Base-by-base conservation (phyloP, 2,329 filamentous ascomycete genomes). In the Rugonectria rugulosa region DNA sequence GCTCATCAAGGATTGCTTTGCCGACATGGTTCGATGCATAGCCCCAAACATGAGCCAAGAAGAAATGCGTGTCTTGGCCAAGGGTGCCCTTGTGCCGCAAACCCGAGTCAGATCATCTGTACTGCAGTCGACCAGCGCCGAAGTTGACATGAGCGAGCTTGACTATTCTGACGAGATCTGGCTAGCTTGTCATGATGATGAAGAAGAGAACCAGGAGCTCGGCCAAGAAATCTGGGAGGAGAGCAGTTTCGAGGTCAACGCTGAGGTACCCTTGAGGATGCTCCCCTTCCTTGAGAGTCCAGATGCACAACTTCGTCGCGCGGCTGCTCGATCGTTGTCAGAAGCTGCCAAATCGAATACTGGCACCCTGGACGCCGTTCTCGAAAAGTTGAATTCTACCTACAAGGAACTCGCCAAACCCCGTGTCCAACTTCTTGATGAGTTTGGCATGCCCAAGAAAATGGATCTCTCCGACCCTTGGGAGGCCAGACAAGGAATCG, bases 221-320 rank as follows among this genome's bases (percentile, higher is more conserved):
- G 94, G 90, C 6, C 84, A 82, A 46, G 90, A 94, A 11, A 97
- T 99, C 29, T 99, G 95, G 95, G 92, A 96, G 68, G 95, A 97
- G 68, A 96, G 94, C 70, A 89, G 86, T 7, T 89, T 98, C 57
- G 77, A 88, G 56, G 77, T 94, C 11, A 82, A 85, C 2, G 77
- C 84, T 17, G 81, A 88, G 6, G 83, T 90, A 8, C 86, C 90
- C 7, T 72, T 80, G 53, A 84, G 82, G 64, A 88, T 93, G 68
- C 76, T 96, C 43, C 86, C 88, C 1, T 98, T 96, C 70, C 78
- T 98, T 10, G 85, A 91, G 63, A 91, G 86, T 63, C 84, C 86
- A 62, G 94, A 98, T 66, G 83, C 83, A 17, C 92, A 96, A 68
- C 85, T 98, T 21, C 86, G 95, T 49, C 85, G 91, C 61, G 90